A percentile compares a stretch with the other conserved stretches of the same genome.
Evolutionary conservation across 1,284 basidiomycete genomes (phyloP).

Genomic region (Serendipita sp.): DNA sequence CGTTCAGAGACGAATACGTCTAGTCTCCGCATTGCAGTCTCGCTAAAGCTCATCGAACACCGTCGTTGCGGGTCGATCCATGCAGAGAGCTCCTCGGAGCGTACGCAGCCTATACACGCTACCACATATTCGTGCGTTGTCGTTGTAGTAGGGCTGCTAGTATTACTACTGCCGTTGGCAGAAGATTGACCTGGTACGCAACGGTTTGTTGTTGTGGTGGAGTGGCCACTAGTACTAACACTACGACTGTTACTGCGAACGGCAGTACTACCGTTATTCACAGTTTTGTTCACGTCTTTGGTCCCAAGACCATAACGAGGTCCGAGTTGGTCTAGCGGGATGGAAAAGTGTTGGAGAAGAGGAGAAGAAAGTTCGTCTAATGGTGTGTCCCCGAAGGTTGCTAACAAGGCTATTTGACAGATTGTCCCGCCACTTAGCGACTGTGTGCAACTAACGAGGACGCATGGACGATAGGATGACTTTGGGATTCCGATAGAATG

Average conservation of each 20-base stretch:
- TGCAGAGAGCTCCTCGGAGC: not conserved
- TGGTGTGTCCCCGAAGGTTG: not conserved
- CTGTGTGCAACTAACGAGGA: not conserved
- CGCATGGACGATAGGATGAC: not conserved
- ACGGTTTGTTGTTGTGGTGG: not conserved
- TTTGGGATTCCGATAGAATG: not conserved
- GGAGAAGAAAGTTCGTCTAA: not conserved
- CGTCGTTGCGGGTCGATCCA: not conserved
- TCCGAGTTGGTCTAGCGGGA: not conserved
- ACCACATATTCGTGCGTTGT: not conserved
- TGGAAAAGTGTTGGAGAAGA: not conserved
- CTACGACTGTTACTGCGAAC: too few species aligned
- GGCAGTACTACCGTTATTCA: too few species aligned
- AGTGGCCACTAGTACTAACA: not conserved
- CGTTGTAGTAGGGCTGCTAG: too few species aligned
- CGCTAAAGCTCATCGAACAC: not conserved
- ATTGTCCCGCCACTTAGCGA: not conserved
- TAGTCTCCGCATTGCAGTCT: not conserved
- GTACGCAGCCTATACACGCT: not conserved
- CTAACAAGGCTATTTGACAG: not conserved
- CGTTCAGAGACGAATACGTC: not conserved
- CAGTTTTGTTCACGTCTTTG: not conserved
- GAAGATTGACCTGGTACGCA: too few species aligned
- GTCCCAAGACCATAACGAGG: not conserved
- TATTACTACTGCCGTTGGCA: too few species aligned